Base-by-base conservation (phyloP, 2,329 filamentous ascomycete species). In the Fusarium sp. region DNA sequence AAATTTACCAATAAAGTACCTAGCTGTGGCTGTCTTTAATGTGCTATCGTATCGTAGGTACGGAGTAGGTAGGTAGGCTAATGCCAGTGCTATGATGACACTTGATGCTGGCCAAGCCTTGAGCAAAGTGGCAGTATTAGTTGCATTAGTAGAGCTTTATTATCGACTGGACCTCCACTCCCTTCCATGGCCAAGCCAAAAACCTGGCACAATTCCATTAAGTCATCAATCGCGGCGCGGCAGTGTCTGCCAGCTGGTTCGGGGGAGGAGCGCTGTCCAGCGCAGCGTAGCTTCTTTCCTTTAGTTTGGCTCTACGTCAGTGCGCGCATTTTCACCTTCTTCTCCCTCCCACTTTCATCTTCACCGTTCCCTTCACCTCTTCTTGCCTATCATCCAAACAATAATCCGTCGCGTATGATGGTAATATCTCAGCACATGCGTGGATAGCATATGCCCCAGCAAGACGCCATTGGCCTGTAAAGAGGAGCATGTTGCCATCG, bases 401-500 rank as follows among this genome's bases (percentile, higher is more conserved):
- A 58, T 43, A 40, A 43, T 23, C 33, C 47, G 50, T 56, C 40
- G 47, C 42, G 33, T 40, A 56, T 37, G 36, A 68, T 62, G 58
- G 45, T 65, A 59, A 66, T 57, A 69, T 54, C 50, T 66, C 61
- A 52, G 48, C 53, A 20, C 48, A 59, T 42, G 40, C 49, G 61
- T 47, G 57, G 48, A 63, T 59, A 63, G 31, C 40, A 33, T 66
- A 47, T 55, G 40, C 25, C 15, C 50, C 47, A 42, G 37, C 66
- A 60, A 61, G 42, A 58, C 61, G 66, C 69, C 69, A 63, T 68
- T 71, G 67, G 66, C 67, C 53, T 59, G 54, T 42, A 57, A 66
- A 60, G 58, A 66, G 61, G 70, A 69, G 61, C 61, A 72, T 68
- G 69, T 56, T 71, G 62, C 60, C 55, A 42, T 63, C 43, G 60